phyloP scores from a whole-genome alignment of 2,329 filamentous ascomycete species.

The Dactylonectria macrodidyma region DNA sequence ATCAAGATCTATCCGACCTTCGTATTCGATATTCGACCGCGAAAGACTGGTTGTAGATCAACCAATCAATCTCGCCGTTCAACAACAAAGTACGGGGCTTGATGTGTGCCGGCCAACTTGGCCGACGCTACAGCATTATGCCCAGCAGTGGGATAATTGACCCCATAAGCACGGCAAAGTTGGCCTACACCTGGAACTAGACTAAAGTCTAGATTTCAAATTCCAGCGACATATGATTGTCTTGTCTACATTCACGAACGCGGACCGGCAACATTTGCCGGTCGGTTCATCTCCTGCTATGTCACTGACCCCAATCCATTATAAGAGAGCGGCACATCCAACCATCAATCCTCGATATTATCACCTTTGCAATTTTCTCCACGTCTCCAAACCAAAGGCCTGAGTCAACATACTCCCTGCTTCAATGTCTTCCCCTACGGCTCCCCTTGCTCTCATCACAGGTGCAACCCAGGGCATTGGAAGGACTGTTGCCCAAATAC shows the following conservation, averaged over 20 bases:
- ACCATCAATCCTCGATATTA: neutral
- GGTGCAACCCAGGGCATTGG: conserved; percentile 37
- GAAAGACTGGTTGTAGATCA: neutral
- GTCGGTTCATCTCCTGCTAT: neutral
- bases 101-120: neutral
- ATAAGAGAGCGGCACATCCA: neutral
- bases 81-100: neutral
- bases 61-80: neutral
- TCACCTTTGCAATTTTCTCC: neutral
- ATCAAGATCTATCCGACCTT: too few species aligned
- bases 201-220: neutral
- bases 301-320: neutral
- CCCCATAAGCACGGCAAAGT: neutral
- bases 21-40: neutral
- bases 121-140: neutral
- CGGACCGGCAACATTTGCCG: neutral
- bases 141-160: neutral
- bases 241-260: neutral
- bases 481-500: conserved; percentile 26
- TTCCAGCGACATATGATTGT: neutral
- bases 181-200: neutral
- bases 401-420: neutral
- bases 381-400: neutral
- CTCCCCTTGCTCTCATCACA: conserved; percentile 34
- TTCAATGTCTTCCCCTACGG: neutral